Conservation (phyloP, 768 basidiomycete species). For the Dacryopinax spathularia region DNA sequence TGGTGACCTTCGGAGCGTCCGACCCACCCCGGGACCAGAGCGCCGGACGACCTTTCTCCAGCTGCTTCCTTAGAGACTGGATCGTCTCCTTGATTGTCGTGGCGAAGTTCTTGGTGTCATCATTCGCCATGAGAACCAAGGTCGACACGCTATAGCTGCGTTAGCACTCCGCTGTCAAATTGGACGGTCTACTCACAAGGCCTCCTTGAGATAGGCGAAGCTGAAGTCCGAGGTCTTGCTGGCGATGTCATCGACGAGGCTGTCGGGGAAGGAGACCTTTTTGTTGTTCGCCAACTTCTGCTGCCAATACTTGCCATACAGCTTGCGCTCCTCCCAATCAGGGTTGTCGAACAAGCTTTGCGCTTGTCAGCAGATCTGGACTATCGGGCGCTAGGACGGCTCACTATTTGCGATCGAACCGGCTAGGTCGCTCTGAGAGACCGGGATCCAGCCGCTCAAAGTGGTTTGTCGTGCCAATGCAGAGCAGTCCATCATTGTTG, state of each 20-base stretch:
- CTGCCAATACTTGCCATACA: constrained; percentile 72
- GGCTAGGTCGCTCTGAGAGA: constrained; percentile 59
- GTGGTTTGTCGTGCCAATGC: constrained; percentile 74
- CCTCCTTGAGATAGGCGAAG: constrained; percentile 82
- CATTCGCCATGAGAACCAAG: constrained; percentile 48
- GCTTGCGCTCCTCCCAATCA: constrained; percentile 41
- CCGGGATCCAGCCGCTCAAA: constrained; percentile 67
- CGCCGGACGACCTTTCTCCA: constrained; percentile 31
- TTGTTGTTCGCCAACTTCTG: constrained; percentile 51
- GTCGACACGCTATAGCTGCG: constrained; percentile 45
- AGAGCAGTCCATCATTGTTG: constrained; percentile 62
- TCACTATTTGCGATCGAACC: constrained; percentile 78
- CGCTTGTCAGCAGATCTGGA: constrained; percentile 4
- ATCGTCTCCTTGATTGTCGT: constrained; percentile 44
- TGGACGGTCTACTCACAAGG: constrained; percentile 42
- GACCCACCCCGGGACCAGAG: background rate
- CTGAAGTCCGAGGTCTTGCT: constrained; percentile 51
- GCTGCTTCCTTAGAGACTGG: constrained; percentile 45
- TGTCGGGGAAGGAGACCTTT: constrained; percentile 51
- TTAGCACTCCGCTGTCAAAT: background rate
- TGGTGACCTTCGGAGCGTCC: background rate
- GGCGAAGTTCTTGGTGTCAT: constrained; percentile 33
- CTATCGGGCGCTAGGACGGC: constrained; percentile 18
- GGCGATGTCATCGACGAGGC: constrained; percentile 46
- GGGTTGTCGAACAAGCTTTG: constrained; percentile 63